phyloP scores from a whole-genome alignment of 148 eudicot genomes.

The Diospyros lotus region DNA sequence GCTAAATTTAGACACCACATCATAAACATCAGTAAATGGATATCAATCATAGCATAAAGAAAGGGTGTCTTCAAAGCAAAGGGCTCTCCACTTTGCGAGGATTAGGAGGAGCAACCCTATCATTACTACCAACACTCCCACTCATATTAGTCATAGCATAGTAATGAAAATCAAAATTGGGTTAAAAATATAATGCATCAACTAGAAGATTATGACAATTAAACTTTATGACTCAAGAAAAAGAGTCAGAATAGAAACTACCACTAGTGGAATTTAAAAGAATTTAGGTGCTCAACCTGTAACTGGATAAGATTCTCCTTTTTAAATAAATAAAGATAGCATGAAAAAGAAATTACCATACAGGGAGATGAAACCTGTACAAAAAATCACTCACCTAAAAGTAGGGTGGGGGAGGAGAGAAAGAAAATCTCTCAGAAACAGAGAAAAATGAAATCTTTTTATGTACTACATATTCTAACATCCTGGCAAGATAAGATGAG shows the following conservation, averaged over 20 bases:
- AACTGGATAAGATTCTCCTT: not conserved
- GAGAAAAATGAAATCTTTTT: not conserved
- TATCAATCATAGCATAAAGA: not conserved
- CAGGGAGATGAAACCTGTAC: too few species aligned
- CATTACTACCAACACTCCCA: too few species aligned
- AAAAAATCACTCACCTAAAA: too few species aligned
- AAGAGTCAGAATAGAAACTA: not conserved
- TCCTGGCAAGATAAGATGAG: not conserved
- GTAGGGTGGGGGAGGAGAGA: not conserved
- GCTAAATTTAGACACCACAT: not conserved
- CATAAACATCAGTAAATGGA: not conserved
- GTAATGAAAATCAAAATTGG: not conserved
- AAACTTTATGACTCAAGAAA: not conserved
- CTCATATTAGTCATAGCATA: too few species aligned
- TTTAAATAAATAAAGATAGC: not conserved
- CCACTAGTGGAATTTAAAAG: not conserved
- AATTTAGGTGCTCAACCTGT: not conserved
- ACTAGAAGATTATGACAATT: not conserved
- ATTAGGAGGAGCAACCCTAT: too few species aligned
- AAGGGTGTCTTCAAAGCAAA: too few species aligned
- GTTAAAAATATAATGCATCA: not conserved
- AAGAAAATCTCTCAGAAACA: not conserved
- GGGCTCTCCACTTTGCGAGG: too few species aligned
- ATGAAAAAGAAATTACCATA: not conserved
- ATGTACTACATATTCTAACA: not conserved